Conservation (phyloP, 768 basidiomycete species). For the Boletus sp. region DNA sequence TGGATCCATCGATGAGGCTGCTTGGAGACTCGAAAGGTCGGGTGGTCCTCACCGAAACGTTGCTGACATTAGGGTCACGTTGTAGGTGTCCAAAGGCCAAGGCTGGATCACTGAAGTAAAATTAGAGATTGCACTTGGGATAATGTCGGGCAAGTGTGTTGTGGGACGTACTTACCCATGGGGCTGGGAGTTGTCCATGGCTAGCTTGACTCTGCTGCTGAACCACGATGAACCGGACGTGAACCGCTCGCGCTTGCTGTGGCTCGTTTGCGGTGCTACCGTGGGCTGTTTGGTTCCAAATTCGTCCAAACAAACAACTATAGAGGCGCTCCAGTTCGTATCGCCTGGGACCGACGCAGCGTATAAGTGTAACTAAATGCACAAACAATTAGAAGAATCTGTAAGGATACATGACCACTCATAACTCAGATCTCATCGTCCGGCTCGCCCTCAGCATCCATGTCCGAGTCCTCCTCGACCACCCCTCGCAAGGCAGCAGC, state of each 20-base stretch:
- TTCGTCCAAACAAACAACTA: constrained; percentile 24
- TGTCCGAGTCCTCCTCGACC: constrained; percentile 33
- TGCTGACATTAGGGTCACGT: constrained; percentile 55
- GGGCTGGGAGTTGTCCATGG: constrained; percentile 34
- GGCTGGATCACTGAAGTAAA: constrained; percentile 45
- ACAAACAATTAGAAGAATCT: constrained; percentile 23
- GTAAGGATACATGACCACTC: constrained; percentile 25
- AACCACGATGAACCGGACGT: constrained; percentile 37
- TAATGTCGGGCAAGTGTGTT: not conserved
- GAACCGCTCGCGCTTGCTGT: constrained; percentile 34
- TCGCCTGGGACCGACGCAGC: not conserved
- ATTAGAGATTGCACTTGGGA: constrained; percentile 9
- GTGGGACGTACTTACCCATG: constrained; percentile 33
- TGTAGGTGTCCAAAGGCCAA: constrained; percentile 65
- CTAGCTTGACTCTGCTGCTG: constrained; percentile 18
- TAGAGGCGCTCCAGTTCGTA: constrained; percentile 24
- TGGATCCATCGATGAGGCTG: constrained; percentile 24
- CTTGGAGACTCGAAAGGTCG: constrained; percentile 21
- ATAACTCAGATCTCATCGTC: constrained; percentile 50
- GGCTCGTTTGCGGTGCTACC: constrained; percentile 32
- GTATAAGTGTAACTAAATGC: constrained; percentile 12
- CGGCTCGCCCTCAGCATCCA: constrained; percentile 43
- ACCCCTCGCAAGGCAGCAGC: not conserved
- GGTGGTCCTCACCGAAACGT: constrained; percentile 52
- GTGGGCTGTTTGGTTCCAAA: constrained; percentile 10